Evolutionary conservation across 2,329 filamentous ascomycete genomes (phyloP).

Genomic region (Phyllachora maydis): DNA sequence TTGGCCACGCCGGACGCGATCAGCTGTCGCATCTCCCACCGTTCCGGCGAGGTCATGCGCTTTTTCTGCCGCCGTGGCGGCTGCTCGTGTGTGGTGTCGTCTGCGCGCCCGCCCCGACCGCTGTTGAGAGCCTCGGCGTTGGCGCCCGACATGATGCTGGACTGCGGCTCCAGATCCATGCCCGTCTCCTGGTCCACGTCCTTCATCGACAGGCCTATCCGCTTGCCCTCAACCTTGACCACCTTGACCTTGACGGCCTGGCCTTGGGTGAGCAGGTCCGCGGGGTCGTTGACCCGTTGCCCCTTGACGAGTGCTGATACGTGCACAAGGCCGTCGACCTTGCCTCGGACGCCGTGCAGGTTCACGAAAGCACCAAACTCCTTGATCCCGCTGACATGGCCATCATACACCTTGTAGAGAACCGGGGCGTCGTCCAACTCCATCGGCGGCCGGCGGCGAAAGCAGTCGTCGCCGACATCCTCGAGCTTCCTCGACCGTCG

Average conservation of each 20-base stretch:
- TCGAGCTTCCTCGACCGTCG: slow-evolving; percentile 34
- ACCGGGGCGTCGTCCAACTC: slow-evolving; percentile 70
- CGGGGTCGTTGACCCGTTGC: slow-evolving; percentile 76
- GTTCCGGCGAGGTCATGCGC: slow-evolving; percentile 84
- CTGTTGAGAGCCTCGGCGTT: slow-evolving; percentile 66
- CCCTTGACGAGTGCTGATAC: slow-evolving; percentile 75
- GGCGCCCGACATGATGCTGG: slow-evolving; percentile 66
- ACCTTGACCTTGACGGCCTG: slow-evolving; percentile 90
- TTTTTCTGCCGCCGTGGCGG: slow-evolving; percentile 62
- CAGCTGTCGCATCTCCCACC: slow-evolving; percentile 93
- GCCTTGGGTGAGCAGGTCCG: slow-evolving; percentile 61
- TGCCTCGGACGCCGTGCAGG: slow-evolving; percentile 66
- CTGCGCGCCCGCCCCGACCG: slow-evolving; percentile 32
- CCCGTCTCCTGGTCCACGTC: slow-evolving; percentile 86
- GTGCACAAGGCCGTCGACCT: slow-evolving; percentile 84
- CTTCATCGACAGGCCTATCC: slow-evolving; percentile 88
- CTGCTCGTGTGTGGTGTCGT: slow-evolving; percentile 26
- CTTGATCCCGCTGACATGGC: slow-evolving; percentile 77
- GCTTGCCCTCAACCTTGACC: slow-evolving; percentile 59
- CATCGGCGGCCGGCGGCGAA: slow-evolving; percentile 28
- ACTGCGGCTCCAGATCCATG: slow-evolving; percentile 60
- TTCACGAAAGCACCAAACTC: slow-evolving; percentile 95
- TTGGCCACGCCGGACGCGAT: slow-evolving; percentile 91
- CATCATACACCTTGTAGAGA: slow-evolving; percentile 74
- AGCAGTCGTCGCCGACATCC: too few relatives aligned